Base-by-base conservation (phyloP, 495 filamentous ascomycete species). In the Hypoxylon subgilvum region DNA sequence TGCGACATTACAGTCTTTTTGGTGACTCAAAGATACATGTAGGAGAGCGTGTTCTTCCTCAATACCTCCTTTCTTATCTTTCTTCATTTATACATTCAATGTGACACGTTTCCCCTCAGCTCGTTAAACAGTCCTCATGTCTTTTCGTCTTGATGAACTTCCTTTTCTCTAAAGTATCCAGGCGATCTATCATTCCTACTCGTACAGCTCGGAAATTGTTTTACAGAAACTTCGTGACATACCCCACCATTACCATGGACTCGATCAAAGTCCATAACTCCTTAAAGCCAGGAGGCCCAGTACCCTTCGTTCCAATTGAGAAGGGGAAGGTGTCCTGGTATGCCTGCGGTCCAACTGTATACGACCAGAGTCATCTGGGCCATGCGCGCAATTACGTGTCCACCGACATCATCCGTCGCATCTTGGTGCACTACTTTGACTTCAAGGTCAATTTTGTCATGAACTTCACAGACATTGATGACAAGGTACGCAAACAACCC, bases 361-460 rank as follows among this genome's bases (percentile, higher is more conserved):
- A 96, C 70, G 92, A 96, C 69, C 87, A 91, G 74, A 82, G 88
- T 52, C 91, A 96, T 82, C 72, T 96, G 31, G 93, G 92, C 17
- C 92, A 96, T 74, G 91, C 90, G 8, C 79, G 92, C 46, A 98
- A 96, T 75, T 97, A 96, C 87, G 89, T 96, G 46, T 88, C 84
- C 23, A 95, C 90, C 12, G 94, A 97, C 73, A 94, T 98, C 38
- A 85, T 97, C 55, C 84, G 92, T 30, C 82, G 94, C 64, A 90
- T 97, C 60, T 75, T 97, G 74, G 72, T 78, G 57, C 86, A 96
- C 68, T 93, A 95, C 73, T 96, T 96, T 69, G 83, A 84, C 36
- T 96, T 86, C 70, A 79, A 92, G 25, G 85, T 97, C 49, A 82
- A 87, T 35, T 96, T 96, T 79, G 91, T 97, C 39, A 93, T 95